These are phyloP conservation scores for Cicer bijugum DNA, from an alignment of 306 rosid genomes.

Conservation along the genomic window DNA sequence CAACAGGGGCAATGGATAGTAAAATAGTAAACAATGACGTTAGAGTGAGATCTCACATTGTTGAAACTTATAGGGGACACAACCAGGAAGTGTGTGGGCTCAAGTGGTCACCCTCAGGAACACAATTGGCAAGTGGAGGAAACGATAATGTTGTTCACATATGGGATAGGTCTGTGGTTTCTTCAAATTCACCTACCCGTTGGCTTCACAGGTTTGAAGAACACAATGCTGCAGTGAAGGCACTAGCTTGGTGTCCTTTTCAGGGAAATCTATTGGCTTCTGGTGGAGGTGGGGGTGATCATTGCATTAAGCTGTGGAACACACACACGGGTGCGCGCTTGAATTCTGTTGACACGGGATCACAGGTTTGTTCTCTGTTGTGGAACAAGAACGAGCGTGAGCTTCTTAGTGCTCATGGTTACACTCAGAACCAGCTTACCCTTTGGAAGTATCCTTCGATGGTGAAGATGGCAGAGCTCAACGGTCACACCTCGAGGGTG, in stretches of 20 bases:
- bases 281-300: conserved; percentile 79
- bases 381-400: conserved; percentile 93
- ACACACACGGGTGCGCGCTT: conserved; percentile 80
- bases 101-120: conserved; percentile 80
- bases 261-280: conserved; percentile 70
- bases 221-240: conserved; percentile 76
- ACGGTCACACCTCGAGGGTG: conserved; percentile 82
- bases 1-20: conserved; percentile 86
- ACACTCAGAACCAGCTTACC: conserved; percentile 71
- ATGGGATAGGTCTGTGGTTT: conserved; percentile 68
- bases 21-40: conserved; percentile 70
- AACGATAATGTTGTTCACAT: conserved; percentile 74
- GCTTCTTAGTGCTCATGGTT: conserved; percentile 88
- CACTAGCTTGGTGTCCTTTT: conserved; percentile 90
- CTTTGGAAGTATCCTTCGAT: conserved; percentile 94
- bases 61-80: conserved; percentile 76
- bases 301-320: conserved; percentile 78
- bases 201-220: conserved; percentile 84
- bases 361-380: conserved; percentile 72
- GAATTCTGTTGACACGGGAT: conserved; percentile 75
- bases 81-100: conserved; percentile 78
- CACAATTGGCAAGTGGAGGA: conserved; percentile 81
- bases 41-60: conserved; percentile 67
- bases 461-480: conserved; percentile 79
- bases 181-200: conserved; percentile 61